Percentiles rank a stretch among this genome's conserved stretches.
phyloP scores from a whole-genome alignment of 1,284 basidiomycete species.

The Porodaedalea pini region DNA sequence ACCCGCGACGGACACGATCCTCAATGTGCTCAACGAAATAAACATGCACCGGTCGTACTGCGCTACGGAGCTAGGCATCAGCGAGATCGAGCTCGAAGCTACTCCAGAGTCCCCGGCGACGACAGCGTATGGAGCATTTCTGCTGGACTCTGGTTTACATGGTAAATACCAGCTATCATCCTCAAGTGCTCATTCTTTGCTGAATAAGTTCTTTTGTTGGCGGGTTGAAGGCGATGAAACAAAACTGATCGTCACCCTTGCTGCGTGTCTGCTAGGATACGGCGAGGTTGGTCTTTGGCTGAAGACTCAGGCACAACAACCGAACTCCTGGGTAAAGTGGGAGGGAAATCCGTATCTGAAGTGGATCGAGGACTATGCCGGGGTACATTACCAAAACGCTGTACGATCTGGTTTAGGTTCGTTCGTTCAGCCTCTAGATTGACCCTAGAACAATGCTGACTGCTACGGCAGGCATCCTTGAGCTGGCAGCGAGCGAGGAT shows the following conservation, averaged over 20 bases:
- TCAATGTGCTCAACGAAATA: conserved; percentile 67
- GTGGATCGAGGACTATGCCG: conserved; percentile 86
- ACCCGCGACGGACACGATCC: conserved; percentile 63
- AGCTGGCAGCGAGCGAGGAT: conserved; percentile 56
- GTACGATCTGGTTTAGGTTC: conserved; percentile 70
- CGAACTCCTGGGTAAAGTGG: conserved; percentile 51
- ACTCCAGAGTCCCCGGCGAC: conserved; percentile 67
- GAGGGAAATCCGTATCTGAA: conserved; percentile 69
- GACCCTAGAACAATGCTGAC: neutral
- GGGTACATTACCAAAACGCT: conserved; percentile 65
- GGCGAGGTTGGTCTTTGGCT: conserved; percentile 91
- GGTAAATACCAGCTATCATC: conserved; percentile 36
- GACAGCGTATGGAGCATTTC: conserved; percentile 84
- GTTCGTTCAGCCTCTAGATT: conserved; percentile 25
- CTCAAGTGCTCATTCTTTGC: neutral
- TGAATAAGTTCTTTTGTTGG: neutral
- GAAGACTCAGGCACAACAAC: conserved; percentile 48
- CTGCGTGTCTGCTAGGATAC: conserved; percentile 88
- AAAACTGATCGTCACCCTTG: conserved; percentile 75
- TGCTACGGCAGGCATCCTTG: conserved; percentile 52
- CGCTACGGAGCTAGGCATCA: conserved; percentile 59
- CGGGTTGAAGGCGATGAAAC: conserved; percentile 58
- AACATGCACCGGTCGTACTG: conserved; percentile 74
- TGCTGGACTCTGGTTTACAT: conserved; percentile 74
- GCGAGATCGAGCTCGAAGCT: conserved; percentile 52